Conservation (phyloP, 176 grass and related monocot species). For the Olyra latifolia region DNA sequence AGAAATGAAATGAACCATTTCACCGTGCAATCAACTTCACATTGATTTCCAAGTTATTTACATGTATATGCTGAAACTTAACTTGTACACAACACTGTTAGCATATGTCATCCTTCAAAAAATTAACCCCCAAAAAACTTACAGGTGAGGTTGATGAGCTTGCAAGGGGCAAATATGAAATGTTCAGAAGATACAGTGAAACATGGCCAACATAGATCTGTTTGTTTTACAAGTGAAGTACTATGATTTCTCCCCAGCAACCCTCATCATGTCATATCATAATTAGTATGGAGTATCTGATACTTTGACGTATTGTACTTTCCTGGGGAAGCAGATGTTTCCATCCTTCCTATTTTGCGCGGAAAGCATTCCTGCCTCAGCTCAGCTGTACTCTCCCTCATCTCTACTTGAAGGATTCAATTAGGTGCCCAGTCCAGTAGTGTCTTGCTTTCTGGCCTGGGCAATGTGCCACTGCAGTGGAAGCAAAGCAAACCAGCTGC, state of each 20-base stretch:
- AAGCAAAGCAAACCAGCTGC: conserved; percentile 68
- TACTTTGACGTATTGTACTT: conserved; percentile 22
- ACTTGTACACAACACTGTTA: background rate
- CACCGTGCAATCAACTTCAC: background rate
- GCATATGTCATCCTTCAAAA: background rate
- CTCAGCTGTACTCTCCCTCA: conserved; percentile 29
- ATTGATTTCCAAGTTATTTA: background rate
- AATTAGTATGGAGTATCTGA: background rate
- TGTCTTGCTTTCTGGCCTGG: conserved; percentile 40
- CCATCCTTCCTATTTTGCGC: conserved; percentile 27
- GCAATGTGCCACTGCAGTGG: conserved; percentile 61
- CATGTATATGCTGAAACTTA: background rate
- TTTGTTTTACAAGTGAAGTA: conserved; percentile 35
- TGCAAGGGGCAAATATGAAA: conserved; percentile 32
- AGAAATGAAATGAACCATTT: conserved; percentile 27
- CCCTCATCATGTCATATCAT: conserved; percentile 3
- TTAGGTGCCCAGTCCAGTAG: conserved; percentile 40
- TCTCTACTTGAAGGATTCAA: conserved; percentile 56
- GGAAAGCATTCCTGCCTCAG: conserved; percentile 44
- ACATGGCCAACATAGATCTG: background rate
- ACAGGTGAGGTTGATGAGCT: background rate
- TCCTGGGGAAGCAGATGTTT: conserved; percentile 27
- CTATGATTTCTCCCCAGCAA: conserved; percentile 32
- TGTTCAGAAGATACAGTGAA: background rate
- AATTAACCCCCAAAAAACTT: background rate